A percentile compares a stretch with the other conserved stretches of the same genome.
phyloP scores from a whole-genome alignment of 164 flowering plant genomes.

The Chloranthus sessilifolius region DNA sequence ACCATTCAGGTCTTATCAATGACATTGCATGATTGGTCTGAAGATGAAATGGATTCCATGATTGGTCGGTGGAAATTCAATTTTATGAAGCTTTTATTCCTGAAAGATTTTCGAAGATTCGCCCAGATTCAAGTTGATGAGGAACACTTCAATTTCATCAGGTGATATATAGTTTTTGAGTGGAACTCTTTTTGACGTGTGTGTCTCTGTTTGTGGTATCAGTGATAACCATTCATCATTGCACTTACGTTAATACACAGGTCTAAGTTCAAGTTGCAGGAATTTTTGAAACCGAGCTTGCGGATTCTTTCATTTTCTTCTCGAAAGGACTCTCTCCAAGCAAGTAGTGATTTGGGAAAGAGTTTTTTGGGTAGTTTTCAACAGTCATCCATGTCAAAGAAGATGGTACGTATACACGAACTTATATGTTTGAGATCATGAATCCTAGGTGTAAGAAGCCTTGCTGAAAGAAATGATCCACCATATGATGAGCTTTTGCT shows the following conservation, averaged over 20 bases:
- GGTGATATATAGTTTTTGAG: constrained; percentile 33
- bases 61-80: constrained; percentile 89
- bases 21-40: constrained; percentile 95
- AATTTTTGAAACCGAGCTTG: constrained; percentile 92
- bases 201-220: neutral
- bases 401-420: too few relatives aligned
- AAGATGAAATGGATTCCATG: constrained; percentile 86
- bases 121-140: constrained; percentile 69
- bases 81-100: constrained; percentile 93
- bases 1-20: constrained; percentile 81
- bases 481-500: too few relatives aligned
- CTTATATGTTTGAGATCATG: too few relatives aligned
- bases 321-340: constrained; percentile 35
- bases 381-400: constrained; percentile 43
- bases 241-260: constrained; percentile 27
- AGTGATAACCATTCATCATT: constrained; percentile 4
- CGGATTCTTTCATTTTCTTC: constrained; percentile 56
- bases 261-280: constrained; percentile 91
- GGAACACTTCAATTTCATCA: constrained; percentile 65
- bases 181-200: neutral
- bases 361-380: constrained; percentile 51
- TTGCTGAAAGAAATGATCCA: too few relatives aligned
- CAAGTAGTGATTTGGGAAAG: constrained; percentile 54
- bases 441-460: too few relatives aligned
- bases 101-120: constrained; percentile 64